Percentiles rank a stretch among this genome's conserved stretches.
Conservation (phyloP, 2,329 filamentous ascomycete species). For the Cordyceps farinosa region DNA sequence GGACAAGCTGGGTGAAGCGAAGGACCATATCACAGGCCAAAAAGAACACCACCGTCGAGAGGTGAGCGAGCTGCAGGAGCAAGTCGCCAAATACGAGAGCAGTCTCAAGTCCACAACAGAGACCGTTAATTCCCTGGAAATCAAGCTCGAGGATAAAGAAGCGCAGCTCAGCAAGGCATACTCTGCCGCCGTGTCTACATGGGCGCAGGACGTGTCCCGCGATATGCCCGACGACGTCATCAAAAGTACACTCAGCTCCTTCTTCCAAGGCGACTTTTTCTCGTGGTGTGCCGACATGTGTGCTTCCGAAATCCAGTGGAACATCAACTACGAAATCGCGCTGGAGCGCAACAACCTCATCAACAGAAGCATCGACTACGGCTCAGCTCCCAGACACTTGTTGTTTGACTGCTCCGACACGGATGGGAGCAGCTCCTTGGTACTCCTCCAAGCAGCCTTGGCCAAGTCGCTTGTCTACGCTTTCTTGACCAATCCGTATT, state of each 20-base stretch:
- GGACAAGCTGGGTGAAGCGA: no score
- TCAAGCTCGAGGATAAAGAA: no score
- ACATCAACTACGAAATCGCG: fast-evolving
- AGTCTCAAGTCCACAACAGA: no score
- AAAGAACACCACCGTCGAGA: no score
- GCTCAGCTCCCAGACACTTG: not conserved
- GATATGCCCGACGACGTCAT: not conserved
- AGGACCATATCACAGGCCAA: no score
- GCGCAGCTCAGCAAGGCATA: not conserved
- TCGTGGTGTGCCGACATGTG: slow-evolving; percentile 10
- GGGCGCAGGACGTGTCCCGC: slow-evolving; percentile 1
- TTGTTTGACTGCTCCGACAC: not conserved
- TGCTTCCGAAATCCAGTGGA: not conserved
- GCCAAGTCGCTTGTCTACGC: not conserved
- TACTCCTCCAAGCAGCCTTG: not conserved
- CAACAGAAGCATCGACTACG: not conserved
- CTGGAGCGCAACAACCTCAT: not conserved
- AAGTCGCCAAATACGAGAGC: no score
- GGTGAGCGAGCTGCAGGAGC: no score
- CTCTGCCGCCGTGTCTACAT: not conserved
- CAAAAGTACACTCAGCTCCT: not conserved
- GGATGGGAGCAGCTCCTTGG: not conserved
- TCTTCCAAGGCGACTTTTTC: slow-evolving; percentile 4
- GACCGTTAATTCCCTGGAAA: no score
- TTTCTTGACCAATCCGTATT: not conserved